Evolutionary conservation across 148 eudicot genomes (phyloP).

Genomic region (Beta vulgaris): DNA sequence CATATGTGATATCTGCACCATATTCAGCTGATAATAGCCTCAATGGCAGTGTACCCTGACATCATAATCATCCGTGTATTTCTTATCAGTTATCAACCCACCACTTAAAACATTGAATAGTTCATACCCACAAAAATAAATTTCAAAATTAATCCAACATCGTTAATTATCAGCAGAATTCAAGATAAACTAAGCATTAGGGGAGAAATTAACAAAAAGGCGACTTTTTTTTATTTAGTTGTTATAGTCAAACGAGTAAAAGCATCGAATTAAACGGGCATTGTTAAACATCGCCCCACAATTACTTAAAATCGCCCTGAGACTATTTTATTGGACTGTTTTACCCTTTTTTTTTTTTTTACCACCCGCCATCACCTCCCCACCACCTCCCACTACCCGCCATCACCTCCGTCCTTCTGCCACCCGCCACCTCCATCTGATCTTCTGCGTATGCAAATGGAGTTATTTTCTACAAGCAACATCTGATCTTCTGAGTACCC

Average conservation of each 20-base stretch:
- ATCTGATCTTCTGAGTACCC: too few relatives aligned
- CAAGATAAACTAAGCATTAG: background rate
- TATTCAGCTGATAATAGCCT: conserved; percentile 74
- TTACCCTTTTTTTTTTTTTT: too few relatives aligned
- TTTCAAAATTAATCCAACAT: background rate
- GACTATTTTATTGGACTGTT: too few relatives aligned
- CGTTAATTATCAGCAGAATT: background rate
- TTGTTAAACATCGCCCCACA: too few relatives aligned
- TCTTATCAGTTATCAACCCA: background rate
- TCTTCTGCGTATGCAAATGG: too few relatives aligned
- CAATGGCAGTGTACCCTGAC: conserved; percentile 80
- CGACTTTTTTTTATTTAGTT: too few relatives aligned
- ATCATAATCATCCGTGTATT: background rate
- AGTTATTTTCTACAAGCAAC: too few relatives aligned
- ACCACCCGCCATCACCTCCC: too few relatives aligned
- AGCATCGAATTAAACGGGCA: background rate
- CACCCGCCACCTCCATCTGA: too few relatives aligned
- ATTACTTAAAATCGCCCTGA: too few relatives aligned
- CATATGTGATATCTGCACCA: conserved; percentile 84
- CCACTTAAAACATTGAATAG: background rate
- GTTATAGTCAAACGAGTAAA: background rate
- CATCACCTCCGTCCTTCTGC: too few relatives aligned
- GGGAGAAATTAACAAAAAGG: background rate
- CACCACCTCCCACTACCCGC: too few relatives aligned
- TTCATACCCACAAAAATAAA: background rate